Base-by-base conservation (phyloP, 495 filamentous ascomycete genomes). In the Xylaria palmicola region DNA sequence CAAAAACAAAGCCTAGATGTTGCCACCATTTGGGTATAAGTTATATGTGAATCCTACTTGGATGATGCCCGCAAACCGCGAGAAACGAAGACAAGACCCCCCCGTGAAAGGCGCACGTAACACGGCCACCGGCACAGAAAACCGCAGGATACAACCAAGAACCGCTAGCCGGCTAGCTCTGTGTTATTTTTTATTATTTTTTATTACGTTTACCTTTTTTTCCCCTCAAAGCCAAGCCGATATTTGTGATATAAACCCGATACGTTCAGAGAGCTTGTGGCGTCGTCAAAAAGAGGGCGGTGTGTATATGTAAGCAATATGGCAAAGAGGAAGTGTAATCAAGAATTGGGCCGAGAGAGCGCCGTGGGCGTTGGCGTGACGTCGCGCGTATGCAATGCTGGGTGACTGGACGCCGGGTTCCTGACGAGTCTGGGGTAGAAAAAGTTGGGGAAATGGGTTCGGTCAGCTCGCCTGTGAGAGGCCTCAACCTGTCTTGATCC, bases 401-500 rank as follows among this genome's bases (percentile, higher is more conserved):
- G n/a, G 26, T 52, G n/a, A 60, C 36, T 60, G 47, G 52, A 26
- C 27, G 19, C 37, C 40, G 39, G 59, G 59, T 55, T 55, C 49
- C 59, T 61, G 59, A 36, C 30, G 40, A 60, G 39, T 37, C 41
- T n/a, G 59, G 59, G 59, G 41, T 45, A 61, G n/a, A n/a, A n/a
- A n/a, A 61, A 55, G 27, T 48, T 61, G 59, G 59, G 59, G 59
- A 55, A 61, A 40, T 15, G 40, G n/a, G 39, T 53, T 37, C 26
- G 49, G 29, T 55, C 39, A 12, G 9, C 24, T 54, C 19, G 8
- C 27, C n/a, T n/a, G n/a, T n/a, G n/a, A n/a, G 49, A 37, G 19
- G 29, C 40, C 49, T 47, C 27, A 50, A 59, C 53, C 53, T 40
- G 45, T 51, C 60, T 61, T 63, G 56, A 65, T 61, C 60, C 66